These are phyloP conservation scores for Firmiana major DNA, from an alignment of 345 rosid genomes.

Conservation along the genomic window DNA sequence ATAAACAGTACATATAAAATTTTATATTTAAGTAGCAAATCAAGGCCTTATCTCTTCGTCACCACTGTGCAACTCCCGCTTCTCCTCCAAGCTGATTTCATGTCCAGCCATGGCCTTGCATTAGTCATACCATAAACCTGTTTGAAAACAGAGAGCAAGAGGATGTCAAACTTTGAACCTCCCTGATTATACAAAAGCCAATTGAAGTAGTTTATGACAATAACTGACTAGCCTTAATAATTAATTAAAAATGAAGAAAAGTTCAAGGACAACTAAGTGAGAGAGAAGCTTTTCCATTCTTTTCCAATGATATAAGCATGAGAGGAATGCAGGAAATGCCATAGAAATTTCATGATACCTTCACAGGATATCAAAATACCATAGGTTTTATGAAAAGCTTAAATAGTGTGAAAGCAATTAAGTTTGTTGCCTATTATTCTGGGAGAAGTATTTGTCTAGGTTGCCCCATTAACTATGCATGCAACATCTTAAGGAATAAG, in stretches of 20 bases:
- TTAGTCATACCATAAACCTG: not conserved
- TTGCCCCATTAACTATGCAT: not conserved
- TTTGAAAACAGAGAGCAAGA: not conserved
- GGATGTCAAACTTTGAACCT: not conserved
- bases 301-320: constrained; percentile 24
- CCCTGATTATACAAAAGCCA: no score
- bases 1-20: no score
- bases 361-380: no score
- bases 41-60: no score
- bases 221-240: not conserved
- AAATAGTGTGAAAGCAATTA: not conserved
- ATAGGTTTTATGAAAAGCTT: no score
- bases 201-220: not conserved
- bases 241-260: not conserved
- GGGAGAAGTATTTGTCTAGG: not conserved
- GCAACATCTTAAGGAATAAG: not conserved
- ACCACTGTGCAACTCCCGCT: no score
- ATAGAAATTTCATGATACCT: not conserved
- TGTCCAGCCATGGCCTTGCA: not conserved
- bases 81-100: no score
- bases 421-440: not conserved
- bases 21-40: no score
- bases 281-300: not conserved
- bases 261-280: not conserved
- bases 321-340: constrained; percentile 33